These are phyloP conservation scores for Aspergillus texensis DNA, from an alignment of 2,329 filamentous ascomycete genomes.

Conservation along the genomic window DNA sequence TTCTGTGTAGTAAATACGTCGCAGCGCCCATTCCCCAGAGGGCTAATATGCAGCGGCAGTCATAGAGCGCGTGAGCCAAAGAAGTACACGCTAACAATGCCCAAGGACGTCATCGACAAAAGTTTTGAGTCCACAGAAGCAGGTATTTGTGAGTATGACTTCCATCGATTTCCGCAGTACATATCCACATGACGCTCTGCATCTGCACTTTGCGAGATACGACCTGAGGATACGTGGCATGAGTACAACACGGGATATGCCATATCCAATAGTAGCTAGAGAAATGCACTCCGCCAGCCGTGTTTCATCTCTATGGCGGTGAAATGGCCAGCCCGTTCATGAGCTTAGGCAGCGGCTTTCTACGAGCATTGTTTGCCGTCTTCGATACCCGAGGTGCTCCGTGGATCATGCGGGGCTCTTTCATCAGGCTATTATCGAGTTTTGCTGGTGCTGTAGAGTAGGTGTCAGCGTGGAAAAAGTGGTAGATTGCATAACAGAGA, in stretches of 20 bases:
- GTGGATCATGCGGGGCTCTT: constrained; percentile 86
- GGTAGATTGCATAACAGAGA: background rate
- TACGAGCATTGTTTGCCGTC: constrained; percentile 43
- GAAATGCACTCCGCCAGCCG: constrained; percentile 21
- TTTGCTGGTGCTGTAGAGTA: constrained; percentile 70
- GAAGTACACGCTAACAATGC: constrained; percentile 5
- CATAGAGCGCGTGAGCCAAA: constrained; percentile 1
- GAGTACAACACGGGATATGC: constrained; percentile 8
- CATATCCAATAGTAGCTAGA: constrained; percentile 16
- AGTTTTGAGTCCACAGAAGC: constrained; percentile 11
- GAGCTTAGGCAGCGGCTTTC: constrained; percentile 47
- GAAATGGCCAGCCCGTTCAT: constrained; percentile 45
- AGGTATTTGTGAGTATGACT: constrained; percentile 8
- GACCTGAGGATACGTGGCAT: constrained; percentile 13
- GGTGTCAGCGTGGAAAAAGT: constrained; percentile 39
- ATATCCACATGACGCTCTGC: constrained; percentile 6
- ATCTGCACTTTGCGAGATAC: constrained; percentile 7
- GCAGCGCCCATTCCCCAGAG: background rate
- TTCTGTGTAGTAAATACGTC: background rate
- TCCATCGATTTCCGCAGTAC: background rate
- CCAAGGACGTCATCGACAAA: constrained; percentile 2
- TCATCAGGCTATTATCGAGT: constrained; percentile 84
- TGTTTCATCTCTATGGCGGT: constrained; percentile 27
- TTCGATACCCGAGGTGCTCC: constrained; percentile 70
- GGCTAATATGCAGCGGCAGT: background rate